These are phyloP conservation scores for Ampelocalamus luodianensis DNA, from an alignment of 176 grass and related monocot species.

Conservation along the genomic window DNA sequence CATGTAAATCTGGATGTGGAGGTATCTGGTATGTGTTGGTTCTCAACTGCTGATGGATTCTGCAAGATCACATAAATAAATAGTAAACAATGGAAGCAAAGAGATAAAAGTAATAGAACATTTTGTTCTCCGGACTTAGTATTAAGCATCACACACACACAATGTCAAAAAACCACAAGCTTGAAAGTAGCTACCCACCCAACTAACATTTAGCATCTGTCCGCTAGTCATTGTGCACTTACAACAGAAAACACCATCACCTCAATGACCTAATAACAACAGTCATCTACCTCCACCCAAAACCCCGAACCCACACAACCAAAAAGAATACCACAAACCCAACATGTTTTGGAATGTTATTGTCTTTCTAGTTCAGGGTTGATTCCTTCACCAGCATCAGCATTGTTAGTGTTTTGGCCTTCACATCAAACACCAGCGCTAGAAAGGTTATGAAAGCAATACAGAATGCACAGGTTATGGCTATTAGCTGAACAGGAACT, in stretches of 20 bases:
- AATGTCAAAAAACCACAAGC: not conserved
- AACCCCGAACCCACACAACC: not conserved
- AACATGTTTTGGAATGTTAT: constrained; percentile 22
- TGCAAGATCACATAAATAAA: constrained; percentile 39
- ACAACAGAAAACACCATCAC: constrained; percentile 9
- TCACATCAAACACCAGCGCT: not conserved
- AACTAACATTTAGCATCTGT: not conserved
- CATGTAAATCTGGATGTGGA: constrained; percentile 66
- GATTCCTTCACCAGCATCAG: not conserved
- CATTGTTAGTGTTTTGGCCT: not conserved
- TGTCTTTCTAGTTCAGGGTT: constrained; percentile 23
- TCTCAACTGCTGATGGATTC: constrained; percentile 50
- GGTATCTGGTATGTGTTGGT: constrained; percentile 55
- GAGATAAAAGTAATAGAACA: not conserved
- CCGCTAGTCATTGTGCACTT: not conserved
- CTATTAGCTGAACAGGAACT: constrained; percentile 22
- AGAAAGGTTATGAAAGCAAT: not conserved
- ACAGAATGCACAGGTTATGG: not conserved
- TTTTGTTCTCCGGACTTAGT: not conserved
- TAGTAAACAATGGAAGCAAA: constrained; percentile 1
- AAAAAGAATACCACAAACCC: not conserved
- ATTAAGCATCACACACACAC: not conserved
- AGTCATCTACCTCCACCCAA: not conserved
- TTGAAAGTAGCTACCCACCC: not conserved
- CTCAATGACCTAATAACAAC: constrained; percentile 8